Evolutionary conservation across 768 basidiomycete genomes (phyloP).

Genomic region (Asterophora lycoperdoides): DNA sequence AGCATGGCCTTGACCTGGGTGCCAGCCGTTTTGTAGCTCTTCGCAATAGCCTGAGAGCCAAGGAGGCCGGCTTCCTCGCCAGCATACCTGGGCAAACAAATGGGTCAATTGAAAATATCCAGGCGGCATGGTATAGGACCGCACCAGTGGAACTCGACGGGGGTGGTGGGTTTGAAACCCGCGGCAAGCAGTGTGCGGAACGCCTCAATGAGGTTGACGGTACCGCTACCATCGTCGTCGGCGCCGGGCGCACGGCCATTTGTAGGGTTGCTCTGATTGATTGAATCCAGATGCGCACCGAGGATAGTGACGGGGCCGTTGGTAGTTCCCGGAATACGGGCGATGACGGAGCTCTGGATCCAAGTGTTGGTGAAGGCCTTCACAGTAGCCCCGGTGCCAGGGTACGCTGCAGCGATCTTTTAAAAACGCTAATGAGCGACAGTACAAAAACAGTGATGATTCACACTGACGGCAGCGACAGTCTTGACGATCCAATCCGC

Average conservation of each 20-base stretch:
- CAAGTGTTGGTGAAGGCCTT: neutral
- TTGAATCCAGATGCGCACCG: constrained; percentile 27
- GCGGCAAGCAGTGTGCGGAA: constrained; percentile 37
- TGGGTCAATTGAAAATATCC: neutral
- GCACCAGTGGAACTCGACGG: constrained; percentile 49
- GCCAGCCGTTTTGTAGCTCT: constrained; percentile 38
- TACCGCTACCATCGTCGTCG: constrained; percentile 41
- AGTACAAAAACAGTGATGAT: neutral
- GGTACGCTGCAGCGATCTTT: neutral
- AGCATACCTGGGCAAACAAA: constrained; percentile 16
- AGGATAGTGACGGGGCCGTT: constrained; percentile 22
- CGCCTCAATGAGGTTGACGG: constrained; percentile 43
- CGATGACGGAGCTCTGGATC: constrained; percentile 12
- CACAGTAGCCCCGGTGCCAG: constrained; percentile 1
- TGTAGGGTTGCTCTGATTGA: constrained; percentile 22
- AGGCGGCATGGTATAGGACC: neutral
- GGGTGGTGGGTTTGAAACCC: constrained; percentile 36
- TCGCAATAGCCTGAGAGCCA: constrained; percentile 45
- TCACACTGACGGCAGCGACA: constrained; percentile 21
- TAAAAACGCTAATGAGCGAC: neutral
- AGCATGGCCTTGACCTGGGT: constrained; percentile 38
- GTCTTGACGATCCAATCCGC: constrained; percentile 35
- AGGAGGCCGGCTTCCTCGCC: constrained; percentile 48
- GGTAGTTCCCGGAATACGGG: constrained; percentile 17
- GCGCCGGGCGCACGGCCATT: constrained; percentile 32